These are phyloP conservation scores for Geranium brycei DNA, from an alignment of 345 rosid genomes.

Conservation along the genomic window DNA sequence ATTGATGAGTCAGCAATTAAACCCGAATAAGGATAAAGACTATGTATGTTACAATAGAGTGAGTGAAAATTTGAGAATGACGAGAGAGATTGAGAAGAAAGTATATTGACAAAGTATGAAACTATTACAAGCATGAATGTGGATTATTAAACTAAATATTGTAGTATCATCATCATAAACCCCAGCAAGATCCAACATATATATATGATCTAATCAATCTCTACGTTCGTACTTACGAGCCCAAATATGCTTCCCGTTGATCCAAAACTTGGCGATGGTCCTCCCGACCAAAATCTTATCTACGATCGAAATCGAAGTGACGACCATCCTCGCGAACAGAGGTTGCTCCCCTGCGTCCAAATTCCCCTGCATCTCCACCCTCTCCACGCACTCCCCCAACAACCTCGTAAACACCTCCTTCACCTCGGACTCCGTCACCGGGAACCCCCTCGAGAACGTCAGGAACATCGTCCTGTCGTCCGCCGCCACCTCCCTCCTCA, in stretches of 20 bases:
- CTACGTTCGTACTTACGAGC: constrained; percentile 26
- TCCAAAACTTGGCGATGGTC: constrained; percentile 34
- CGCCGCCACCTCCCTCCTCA: constrained; percentile 7
- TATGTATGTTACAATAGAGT: too few relatives aligned
- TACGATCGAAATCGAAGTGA: constrained; percentile 16
- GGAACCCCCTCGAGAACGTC: constrained; percentile 55
- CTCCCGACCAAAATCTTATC: constrained; percentile 19
- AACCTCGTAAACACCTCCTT: constrained; percentile 23
- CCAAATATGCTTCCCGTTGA: constrained; percentile 69
- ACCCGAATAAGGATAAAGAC: too few relatives aligned
- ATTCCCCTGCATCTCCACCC: constrained; percentile 37
- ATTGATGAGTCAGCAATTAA: too few relatives aligned
- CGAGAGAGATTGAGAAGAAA: too few relatives aligned
- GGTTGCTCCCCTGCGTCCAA: constrained; percentile 28
- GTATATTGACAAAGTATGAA: too few relatives aligned
- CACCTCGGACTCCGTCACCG: constrained; percentile 38
- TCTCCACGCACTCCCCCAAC: constrained; percentile 41
- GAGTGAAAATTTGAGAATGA: too few relatives aligned
- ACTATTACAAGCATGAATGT: too few relatives aligned
- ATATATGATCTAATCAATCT: too few relatives aligned
- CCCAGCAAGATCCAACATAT: too few relatives aligned
- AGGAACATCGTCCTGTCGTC: constrained; percentile 49
- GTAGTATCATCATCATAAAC: too few relatives aligned
- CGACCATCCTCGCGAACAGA: constrained; percentile 33
- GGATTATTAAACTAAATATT: too few relatives aligned